Percentiles rank a stretch among this genome's conserved stretches.
These are phyloP conservation scores for Discostella stelligeroides DNA, from an alignment of 108 stramenopile species.

Conservation along the genomic window DNA sequence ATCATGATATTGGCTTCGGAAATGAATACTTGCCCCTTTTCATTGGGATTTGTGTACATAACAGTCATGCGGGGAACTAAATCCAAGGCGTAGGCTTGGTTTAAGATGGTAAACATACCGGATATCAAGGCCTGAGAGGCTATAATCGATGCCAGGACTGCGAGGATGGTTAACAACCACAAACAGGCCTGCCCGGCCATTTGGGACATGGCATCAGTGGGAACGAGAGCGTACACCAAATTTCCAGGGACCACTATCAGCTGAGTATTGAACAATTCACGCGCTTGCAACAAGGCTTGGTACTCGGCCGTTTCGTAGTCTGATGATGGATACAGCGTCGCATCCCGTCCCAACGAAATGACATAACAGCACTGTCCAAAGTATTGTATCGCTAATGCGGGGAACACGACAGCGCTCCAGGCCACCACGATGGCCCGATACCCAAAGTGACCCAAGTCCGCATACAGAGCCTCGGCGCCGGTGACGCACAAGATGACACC, in stretches of 20 bases:
- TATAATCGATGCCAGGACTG: background rate
- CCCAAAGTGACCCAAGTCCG: slow-evolving; percentile 7
- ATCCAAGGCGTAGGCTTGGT: slow-evolving; percentile 1
- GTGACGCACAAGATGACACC: slow-evolving; percentile 6
- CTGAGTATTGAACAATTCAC: slow-evolving; percentile 7
- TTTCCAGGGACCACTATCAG: slow-evolving; percentile 5
- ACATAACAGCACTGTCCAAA: slow-evolving; percentile 8
- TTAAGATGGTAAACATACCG: background rate
- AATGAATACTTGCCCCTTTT: slow-evolving; percentile 3
- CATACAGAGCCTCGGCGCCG: slow-evolving; percentile 7
- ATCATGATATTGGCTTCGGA: slow-evolving; percentile 4
- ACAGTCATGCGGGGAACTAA: background rate
- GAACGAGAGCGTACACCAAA: slow-evolving; percentile 4
- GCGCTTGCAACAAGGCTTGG: background rate
- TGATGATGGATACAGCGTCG: background rate
- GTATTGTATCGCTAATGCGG: slow-evolving; percentile 2
- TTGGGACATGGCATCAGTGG: background rate
- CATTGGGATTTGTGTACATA: background rate
- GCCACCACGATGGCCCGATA: background rate
- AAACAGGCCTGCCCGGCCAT: background rate
- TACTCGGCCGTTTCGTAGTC: background rate
- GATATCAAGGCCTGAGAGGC: slow-evolving; percentile 7
- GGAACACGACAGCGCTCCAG: background rate
- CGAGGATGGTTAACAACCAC: slow-evolving; percentile 3
- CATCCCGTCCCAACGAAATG: slow-evolving; percentile 5